A percentile compares a stretch with the other conserved stretches of the same genome.
Evolutionary conservation across 345 rosid species (phyloP).

Genomic region (Xanthoceras sorbifolium): DNA sequence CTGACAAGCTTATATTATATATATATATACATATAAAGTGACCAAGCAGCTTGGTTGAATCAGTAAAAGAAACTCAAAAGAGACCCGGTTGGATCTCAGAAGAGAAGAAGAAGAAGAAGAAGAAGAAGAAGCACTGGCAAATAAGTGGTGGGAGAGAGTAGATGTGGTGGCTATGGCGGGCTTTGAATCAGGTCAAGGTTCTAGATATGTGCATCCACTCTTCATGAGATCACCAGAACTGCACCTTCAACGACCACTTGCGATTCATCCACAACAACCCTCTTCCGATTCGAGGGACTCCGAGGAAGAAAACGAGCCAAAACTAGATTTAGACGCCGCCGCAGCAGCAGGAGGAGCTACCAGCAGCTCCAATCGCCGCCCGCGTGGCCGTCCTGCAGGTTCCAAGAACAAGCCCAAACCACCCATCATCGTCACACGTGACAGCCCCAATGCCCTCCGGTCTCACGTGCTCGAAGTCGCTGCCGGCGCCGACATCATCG

Average conservation of each 20-base stretch:
- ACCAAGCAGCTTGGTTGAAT: background rate
- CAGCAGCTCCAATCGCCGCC: slow-evolving; percentile 51
- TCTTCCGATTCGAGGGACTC: slow-evolving; percentile 46
- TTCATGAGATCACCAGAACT: slow-evolving; percentile 46
- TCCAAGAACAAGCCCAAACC: slow-evolving; percentile 79
- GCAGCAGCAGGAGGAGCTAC: slow-evolving; percentile 9
- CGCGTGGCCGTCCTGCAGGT: slow-evolving; percentile 82
- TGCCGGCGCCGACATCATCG: slow-evolving; percentile 63
- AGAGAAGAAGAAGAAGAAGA: background rate
- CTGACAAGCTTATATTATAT: too few relatives aligned
- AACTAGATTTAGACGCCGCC: slow-evolving; percentile 13
- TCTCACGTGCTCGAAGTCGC: slow-evolving; percentile 76
- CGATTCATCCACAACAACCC: slow-evolving; percentile 26
- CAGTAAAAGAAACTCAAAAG: background rate
- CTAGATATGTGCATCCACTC: slow-evolving; percentile 47
- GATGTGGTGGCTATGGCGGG: slow-evolving; percentile 56
- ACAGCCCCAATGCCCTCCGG: slow-evolving; percentile 75
- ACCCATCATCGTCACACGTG: slow-evolving; percentile 70
- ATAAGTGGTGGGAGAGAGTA: slow-evolving; percentile 51
- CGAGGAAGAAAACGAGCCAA: slow-evolving; percentile 16
- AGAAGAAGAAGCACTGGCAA: slow-evolving; percentile 40
- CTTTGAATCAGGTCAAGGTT: slow-evolving; percentile 32
- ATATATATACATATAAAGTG: too few relatives aligned
- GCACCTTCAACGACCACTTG: slow-evolving; percentile 42
- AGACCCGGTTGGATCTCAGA: background rate